Base-by-base conservation (phyloP, 2,329 filamentous ascomycete species). In the Aspergillus sp. region DNA sequence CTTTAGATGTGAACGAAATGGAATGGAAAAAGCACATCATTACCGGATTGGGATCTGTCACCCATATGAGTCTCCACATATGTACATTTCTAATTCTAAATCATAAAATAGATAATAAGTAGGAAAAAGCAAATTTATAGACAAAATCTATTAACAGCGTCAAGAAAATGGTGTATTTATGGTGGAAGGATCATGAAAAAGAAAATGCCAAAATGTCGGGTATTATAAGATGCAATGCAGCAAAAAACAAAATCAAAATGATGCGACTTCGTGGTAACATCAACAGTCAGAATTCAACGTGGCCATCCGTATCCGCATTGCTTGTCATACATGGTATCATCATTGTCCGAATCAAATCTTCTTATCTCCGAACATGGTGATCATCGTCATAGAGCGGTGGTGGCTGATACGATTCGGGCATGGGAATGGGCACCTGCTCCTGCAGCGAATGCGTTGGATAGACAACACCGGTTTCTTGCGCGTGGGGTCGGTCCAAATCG, bases 391-490 rank as follows among this genome's bases (percentile, higher is more conserved):
- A 53, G 1, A 51, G 51, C 12, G 60, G 53, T 27, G 59, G 53
- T 28, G 60, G 54, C 36, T 57, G 53, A 38, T 60, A 63, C 10
- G 57, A 44, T 12, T 64, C 61, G 3, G 60, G 57, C 34, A 65
- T 51, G 31, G 61, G 60, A 27, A 64, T 62, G 5, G 61, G 61
- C 2, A 50, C 50, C 31, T 61, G 56, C 40, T 62, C 56, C 26
- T 58, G 58, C 9, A 64, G 53, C 6, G 51, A 47, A n/a, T 57
- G 44, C 7, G 44, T 37, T n/a, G 52, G 47, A 41, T 58, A 59
- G 10, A 19, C 35, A 9, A 37, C 40, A 13, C 43, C 42, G 7
- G 47, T 33, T 10, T 38, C 39, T 36, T 40, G 44, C 27, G 34
- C 32, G 30, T 55, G 50, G 34, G 42, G 53, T 11, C 50, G 51